A percentile compares a stretch with the other conserved stretches of the same genome.
Conservation (phyloP, 495 filamentous ascomycete genomes). For the Cudoniella acicularis region DNA sequence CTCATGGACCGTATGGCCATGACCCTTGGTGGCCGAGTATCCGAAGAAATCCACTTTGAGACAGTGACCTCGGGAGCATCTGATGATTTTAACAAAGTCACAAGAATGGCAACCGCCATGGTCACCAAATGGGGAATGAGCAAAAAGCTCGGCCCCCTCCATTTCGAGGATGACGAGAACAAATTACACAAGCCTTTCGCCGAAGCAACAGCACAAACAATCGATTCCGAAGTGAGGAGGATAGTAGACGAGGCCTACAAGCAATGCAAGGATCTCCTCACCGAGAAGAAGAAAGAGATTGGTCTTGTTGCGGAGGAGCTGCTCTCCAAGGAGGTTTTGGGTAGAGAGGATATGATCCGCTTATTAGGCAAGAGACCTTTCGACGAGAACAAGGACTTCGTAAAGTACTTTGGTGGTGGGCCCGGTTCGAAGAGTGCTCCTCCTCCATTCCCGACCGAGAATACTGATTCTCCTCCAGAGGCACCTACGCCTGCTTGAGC, state of each 20-base stretch:
- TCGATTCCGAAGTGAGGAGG: conserved; percentile 83
- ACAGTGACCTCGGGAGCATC: conserved; percentile 91
- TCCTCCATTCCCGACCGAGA: conserved; percentile 51
- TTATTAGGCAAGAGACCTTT: conserved; percentile 79
- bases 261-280: conserved; percentile 79
- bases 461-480: conserved; percentile 31
- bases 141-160: conserved; percentile 81
- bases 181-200: conserved; percentile 92
- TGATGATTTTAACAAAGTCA: conserved; percentile 99
- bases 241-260: conserved; percentile 90
- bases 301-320: conserved; percentile 91
- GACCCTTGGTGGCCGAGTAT: conserved; percentile 92
- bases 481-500: conserved; percentile 2
- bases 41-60: conserved; percentile 92
- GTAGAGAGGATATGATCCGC: conserved; percentile 85
- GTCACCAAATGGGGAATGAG: conserved; percentile 99
- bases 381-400: conserved; percentile 80
- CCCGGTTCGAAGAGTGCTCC: conserved; percentile 45
- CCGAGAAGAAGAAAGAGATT: conserved; percentile 81
- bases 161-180: conserved; percentile 77
- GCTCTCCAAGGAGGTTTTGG: conserved; percentile 83
- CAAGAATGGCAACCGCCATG: conserved; percentile 91
- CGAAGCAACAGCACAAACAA: conserved; percentile 85
- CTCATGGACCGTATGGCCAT: conserved; percentile 99
- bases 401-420: conserved; percentile 78